Conservation (phyloP, 129 eudicot genomes). For the Escallonia herrerae region DNA sequence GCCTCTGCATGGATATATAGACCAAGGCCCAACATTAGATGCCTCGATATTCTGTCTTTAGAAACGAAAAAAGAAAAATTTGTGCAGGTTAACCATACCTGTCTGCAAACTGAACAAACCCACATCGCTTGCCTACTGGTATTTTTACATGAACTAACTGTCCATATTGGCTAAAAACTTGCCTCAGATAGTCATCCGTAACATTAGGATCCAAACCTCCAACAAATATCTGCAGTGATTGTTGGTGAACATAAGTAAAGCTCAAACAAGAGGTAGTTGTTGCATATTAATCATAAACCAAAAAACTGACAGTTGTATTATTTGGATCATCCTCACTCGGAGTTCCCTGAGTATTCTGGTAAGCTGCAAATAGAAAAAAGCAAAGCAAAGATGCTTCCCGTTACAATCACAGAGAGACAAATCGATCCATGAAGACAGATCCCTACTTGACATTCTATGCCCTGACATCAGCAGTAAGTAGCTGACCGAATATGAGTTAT, state of each 20-base stretch:
- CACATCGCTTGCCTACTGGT: slow-evolving; percentile 91
- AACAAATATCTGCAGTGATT: slow-evolving; percentile 70
- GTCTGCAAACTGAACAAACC: slow-evolving; percentile 85
- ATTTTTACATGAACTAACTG: slow-evolving; percentile 88
- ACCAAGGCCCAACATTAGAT: neutral
- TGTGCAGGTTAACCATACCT: slow-evolving; percentile 36
- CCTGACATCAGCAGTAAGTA: too few relatives aligned
- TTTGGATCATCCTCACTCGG: slow-evolving; percentile 93
- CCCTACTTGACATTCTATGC: neutral
- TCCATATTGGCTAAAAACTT: slow-evolving; percentile 78
- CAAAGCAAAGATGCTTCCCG: slow-evolving; percentile 10
- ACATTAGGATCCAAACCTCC: slow-evolving; percentile 94
- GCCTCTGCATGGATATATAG: slow-evolving; percentile 21
- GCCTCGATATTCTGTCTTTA: neutral
- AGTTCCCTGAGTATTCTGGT: slow-evolving; percentile 76
- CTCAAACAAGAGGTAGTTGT: neutral
- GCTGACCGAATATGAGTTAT: too few relatives aligned
- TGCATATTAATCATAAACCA: slow-evolving; percentile 1
- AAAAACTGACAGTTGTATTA: slow-evolving; percentile 90
- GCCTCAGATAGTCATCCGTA: slow-evolving; percentile 69
- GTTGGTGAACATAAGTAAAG: slow-evolving; percentile 5
- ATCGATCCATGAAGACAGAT: neutral
- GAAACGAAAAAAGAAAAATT: neutral
- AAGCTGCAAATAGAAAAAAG: slow-evolving; percentile 54
- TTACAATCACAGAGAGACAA: neutral